Conservation (phyloP, 2,329 filamentous ascomycete genomes). For the Mycogone perniciosa region DNA sequence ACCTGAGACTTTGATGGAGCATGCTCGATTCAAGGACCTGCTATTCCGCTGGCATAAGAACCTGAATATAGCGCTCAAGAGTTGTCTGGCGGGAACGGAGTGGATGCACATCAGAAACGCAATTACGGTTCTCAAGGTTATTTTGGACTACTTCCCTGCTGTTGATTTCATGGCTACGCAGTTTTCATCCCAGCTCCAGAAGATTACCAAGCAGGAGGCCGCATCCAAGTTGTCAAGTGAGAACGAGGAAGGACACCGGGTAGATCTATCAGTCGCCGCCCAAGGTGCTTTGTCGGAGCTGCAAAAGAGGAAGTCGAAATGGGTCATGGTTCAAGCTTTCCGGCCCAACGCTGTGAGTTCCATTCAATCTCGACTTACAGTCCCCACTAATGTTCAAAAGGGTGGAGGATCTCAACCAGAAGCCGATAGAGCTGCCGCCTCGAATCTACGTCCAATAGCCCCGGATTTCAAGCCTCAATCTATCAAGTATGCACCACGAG, state of each 20-base stretch:
- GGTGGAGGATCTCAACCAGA: conserved; percentile 24
- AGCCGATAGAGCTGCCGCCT: conserved; percentile 21
- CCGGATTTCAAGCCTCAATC: conserved; percentile 56
- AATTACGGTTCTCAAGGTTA: conserved; percentile 77
- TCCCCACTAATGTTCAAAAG: conserved; percentile 21
- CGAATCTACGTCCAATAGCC: conserved; percentile 53
- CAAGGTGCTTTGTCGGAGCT: conserved; percentile 66
- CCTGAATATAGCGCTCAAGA: conserved; percentile 71
- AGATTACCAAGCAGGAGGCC: conserved; percentile 57
- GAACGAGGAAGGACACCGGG: conserved; percentile 53
- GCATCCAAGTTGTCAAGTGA: conserved; percentile 41
- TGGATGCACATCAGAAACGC: conserved; percentile 98
- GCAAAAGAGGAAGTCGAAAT: conserved; percentile 58
- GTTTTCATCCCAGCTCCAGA: conserved; percentile 57
- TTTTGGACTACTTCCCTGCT: conserved; percentile 77
- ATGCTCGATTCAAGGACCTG: conserved; percentile 77
- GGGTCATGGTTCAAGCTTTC: conserved; percentile 72
- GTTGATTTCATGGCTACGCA: conserved; percentile 80
- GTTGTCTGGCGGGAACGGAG: conserved; percentile 73
- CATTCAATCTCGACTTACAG: neutral
- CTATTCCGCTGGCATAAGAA: conserved; percentile 88
- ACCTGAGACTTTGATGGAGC: conserved; percentile 67
- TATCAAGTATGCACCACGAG: conserved; percentile 27
- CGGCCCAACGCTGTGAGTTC: conserved; percentile 52
- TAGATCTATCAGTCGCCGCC: conserved; percentile 70